Evolutionary conservation across 208 protist species (phyloP), one percentile per base, ranked within the genome.

Genomic region (Acanthamoeba sp.): DNA sequence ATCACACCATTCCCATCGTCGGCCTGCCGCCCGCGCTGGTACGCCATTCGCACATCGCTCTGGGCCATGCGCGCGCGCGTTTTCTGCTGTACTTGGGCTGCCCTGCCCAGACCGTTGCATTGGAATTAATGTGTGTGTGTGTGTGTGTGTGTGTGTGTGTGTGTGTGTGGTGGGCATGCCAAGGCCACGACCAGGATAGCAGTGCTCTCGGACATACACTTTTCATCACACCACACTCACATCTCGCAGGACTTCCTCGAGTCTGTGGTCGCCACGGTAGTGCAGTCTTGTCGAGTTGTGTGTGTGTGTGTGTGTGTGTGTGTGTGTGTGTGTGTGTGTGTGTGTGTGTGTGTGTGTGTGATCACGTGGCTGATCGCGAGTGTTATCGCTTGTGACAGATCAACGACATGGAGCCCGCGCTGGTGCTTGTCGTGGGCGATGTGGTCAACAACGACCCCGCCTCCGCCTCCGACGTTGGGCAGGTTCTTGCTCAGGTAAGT

Each of bases 381-480:
- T 50, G 12, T 1, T 0, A 7, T 50, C 45, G 42, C 42, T 48
- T 14, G 45, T n/a, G n/a, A n/a, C 71, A 80, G 71, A 24, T 80
- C 10, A 80, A 80, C 71, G 27, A 38, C n/a, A 1, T 45, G 71
- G 71, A 80, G 38, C 71, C 71, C 71, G 16, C 71, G 36, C 71
- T 80, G n/a, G 71, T 80, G 36, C 38, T 80, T 5, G 36, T 80
- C 20, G 71, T 80, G 38, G 71, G 71, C 36, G 71, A 80, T 24
- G 71, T 80, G 34, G 71, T 80, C 36, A 80, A 80, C 71, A 80
- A 80, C 36, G 71, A 80, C 71, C 71, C 71, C 22, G 36, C 22
- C 36, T 38, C 71, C 14, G 71, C 71, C 22, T 42, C 71, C 71
- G 12, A 9, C 71, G 22, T 80, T 3, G 71, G 71, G 2, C 36